Base-by-base conservation (phyloP, 495 filamentous ascomycete species). In the Neurospora terricola region DNA sequence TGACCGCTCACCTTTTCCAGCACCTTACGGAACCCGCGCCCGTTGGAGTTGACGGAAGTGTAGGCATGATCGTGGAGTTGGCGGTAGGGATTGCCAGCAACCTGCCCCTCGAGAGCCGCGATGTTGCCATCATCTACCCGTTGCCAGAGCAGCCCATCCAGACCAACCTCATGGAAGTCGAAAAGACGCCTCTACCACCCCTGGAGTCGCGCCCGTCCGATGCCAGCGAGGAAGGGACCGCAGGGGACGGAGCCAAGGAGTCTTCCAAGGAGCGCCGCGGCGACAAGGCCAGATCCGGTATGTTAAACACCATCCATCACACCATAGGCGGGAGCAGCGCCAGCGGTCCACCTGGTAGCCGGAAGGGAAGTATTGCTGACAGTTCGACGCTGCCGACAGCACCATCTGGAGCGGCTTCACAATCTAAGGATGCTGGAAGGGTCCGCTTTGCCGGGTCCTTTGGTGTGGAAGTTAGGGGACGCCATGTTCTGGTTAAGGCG, bases 31-130 rank as follows among this genome's bases (percentile, higher is more conserved):
- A 97, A 18, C 91, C 92, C 0, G 84, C 91, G 4, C 92, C 92
- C 0, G 82, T 89, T 10, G 96, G 93, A 4, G 84, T 98, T 62
- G 91, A 95, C 70, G 88, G 87, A 11, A 93, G 92, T 70, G 91
- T 93, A 27, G 88, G 90, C 73, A 96, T 94, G 91, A 97, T 99
- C 79, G 89, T 98, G 40, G 94, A 98, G 81, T 87, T 98, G 59
- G 93, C 95, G 8, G 87, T 98, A 37, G 91, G 90, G 70, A 94
- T 99, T 73, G 89, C 92, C 4, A 87, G 88, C 75, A 95, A 98
- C 80, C 84, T 98, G 69, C 96, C 96, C 0, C 82, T 97, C 12
- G 96, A 99, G 82, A 94, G 93, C 75, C 89, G 96, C 75, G 96
- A 98, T 76, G 91, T 99, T 18, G 89, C 88, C 69, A 91, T 99